Evolutionary conservation across 1,284 basidiomycete species (phyloP).

Genomic region (Xanthoconium separans): DNA sequence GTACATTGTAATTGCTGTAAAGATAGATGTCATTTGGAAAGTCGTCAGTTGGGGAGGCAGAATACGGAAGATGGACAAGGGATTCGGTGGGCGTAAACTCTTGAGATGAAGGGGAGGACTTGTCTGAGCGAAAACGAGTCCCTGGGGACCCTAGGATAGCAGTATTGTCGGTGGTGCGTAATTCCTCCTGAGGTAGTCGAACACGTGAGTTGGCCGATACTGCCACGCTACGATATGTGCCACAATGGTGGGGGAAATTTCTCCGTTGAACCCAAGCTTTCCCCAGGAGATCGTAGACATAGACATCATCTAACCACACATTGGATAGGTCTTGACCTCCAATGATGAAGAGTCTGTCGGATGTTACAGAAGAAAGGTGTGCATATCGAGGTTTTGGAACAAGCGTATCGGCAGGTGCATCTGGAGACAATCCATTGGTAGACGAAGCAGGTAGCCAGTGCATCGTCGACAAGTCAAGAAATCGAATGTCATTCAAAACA

Average conservation of each 20-base stretch:
- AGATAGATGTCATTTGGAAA: slow-evolving; percentile 77
- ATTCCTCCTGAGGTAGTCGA: slow-evolving; percentile 65
- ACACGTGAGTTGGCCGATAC: slow-evolving; percentile 70
- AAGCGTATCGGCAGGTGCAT: slow-evolving; percentile 42
- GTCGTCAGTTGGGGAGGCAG: slow-evolving; percentile 66
- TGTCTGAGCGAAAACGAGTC: slow-evolving; percentile 54
- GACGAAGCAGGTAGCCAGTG: slow-evolving; percentile 66
- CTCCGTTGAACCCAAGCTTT: slow-evolving; percentile 77
- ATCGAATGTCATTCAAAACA: slow-evolving; percentile 83
- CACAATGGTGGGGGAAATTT: slow-evolving; percentile 86
- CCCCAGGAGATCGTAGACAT: slow-evolving; percentile 76
- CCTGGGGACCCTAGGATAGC: slow-evolving; percentile 54
- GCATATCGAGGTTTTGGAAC: slow-evolving; percentile 84
- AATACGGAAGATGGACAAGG: slow-evolving; percentile 73
- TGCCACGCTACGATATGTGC: slow-evolving; percentile 89
- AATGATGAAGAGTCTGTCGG: slow-evolving; percentile 85
- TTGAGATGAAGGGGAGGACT: slow-evolving; percentile 34
- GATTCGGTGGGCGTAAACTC: slow-evolving; percentile 58
- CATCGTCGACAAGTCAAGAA: slow-evolving; percentile 72
- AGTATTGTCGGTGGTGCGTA: slow-evolving; percentile 38
- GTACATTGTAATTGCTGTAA: slow-evolving; percentile 88
- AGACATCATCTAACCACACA: slow-evolving; percentile 89
- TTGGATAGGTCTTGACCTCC: slow-evolving; percentile 92
- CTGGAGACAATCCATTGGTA: slow-evolving; percentile 29
- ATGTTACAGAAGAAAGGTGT: slow-evolving; percentile 82